Conservation (phyloP, 1,284 basidiomycete genomes). For the Ustilago trichophora region DNA sequence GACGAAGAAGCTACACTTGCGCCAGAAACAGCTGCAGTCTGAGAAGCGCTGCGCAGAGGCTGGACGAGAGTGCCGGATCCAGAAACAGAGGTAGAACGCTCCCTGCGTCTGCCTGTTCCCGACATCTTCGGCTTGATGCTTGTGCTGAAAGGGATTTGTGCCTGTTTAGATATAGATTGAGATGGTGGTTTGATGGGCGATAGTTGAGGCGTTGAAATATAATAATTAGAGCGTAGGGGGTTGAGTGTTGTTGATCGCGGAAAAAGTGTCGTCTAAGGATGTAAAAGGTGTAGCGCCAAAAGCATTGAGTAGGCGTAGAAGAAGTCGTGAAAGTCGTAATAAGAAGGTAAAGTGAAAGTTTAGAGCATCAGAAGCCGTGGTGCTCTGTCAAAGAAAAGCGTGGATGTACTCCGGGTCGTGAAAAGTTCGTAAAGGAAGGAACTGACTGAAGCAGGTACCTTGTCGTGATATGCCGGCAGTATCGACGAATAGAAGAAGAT, state of each 20-base stretch:
- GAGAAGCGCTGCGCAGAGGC: not conserved
- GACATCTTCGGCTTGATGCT: slow-evolving; percentile 8
- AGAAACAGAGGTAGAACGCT: slow-evolving; percentile 21
- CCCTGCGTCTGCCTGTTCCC: slow-evolving; percentile 4
- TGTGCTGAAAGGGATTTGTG: too few species aligned
- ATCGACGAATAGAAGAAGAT: not conserved
- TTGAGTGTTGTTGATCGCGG: not conserved
- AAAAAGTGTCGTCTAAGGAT: not conserved
- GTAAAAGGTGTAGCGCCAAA: not conserved
- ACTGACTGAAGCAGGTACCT: not conserved
- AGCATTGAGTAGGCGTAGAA: slow-evolving; percentile 6
- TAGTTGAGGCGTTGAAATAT: too few species aligned
- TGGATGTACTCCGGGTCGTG: not conserved
- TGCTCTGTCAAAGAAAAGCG: too few species aligned
- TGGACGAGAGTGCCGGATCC: not conserved
- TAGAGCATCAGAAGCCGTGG: slow-evolving; percentile 2
- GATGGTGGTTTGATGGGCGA: too few species aligned
- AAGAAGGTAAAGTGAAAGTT: not conserved
- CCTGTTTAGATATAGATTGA: too few species aligned
- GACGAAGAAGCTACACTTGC: slow-evolving; percentile 9
- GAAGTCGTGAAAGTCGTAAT: slow-evolving; percentile 28
- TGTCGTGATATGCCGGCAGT: not conserved
- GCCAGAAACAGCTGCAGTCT: not conserved
- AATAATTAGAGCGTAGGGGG: too few species aligned
- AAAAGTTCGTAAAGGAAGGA: not conserved